These are phyloP conservation scores for Sporothrix pallida DNA, from an alignment of 2,329 filamentous ascomycete species.

Conservation along the genomic window DNA sequence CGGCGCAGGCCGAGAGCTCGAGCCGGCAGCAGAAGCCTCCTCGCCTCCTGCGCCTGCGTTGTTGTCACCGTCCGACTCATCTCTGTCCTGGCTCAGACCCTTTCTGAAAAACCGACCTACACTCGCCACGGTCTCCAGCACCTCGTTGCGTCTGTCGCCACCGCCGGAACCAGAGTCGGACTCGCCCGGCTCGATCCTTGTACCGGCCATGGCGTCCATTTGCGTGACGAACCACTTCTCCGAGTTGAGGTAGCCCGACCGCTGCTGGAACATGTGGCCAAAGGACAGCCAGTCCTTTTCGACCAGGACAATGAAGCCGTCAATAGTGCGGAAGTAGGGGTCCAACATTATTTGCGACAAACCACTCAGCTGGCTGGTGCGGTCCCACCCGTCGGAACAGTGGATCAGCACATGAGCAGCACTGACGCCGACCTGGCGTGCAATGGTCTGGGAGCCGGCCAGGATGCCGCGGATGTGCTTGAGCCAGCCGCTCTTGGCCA, in stretches of 20 bases:
- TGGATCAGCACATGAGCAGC: constrained; percentile 96
- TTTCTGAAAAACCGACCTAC: constrained; percentile 92
- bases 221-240: constrained; percentile 95
- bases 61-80: constrained; percentile 66
- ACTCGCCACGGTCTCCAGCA: constrained; percentile 82
- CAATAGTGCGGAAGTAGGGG: constrained; percentile 90
- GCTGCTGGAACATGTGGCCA: constrained; percentile 94
- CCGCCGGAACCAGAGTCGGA: constrained; percentile 38
- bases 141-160: constrained; percentile 67
- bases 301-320: constrained; percentile 91
- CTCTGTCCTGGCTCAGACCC: constrained; percentile 65
- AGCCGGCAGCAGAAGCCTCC: constrained; percentile 42
- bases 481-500: constrained; percentile 87
- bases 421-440: constrained; percentile 84
- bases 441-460: constrained; percentile 83
- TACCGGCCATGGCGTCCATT: constrained; percentile 74
- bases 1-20: neutral
- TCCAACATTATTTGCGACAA: constrained; percentile 92
- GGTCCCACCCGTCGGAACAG: constrained; percentile 98
- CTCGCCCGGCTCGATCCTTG: constrained; percentile 65
- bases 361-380: constrained; percentile 91
- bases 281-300: constrained; percentile 99
- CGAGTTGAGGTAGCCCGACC: constrained; percentile 84
- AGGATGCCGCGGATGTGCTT: constrained; percentile 86
- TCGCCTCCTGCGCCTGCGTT: constrained; percentile 46